Conservation (phyloP, 1,139 yeast genomes). For the Blastobotrys proliferans region DNA sequence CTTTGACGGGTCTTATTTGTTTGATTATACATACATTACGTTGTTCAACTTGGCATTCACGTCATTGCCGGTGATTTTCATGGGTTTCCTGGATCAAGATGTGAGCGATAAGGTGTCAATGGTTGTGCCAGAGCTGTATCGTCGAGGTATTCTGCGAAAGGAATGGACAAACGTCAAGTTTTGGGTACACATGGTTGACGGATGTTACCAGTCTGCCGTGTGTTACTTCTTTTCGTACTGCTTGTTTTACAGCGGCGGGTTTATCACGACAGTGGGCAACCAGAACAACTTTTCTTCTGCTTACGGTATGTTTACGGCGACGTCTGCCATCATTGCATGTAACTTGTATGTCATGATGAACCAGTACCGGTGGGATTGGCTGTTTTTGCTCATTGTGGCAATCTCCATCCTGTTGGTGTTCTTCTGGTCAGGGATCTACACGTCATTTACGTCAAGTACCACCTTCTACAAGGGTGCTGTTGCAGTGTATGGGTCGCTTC, state of each 20-base stretch:
- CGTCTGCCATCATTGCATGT: slow-evolving; percentile 77
- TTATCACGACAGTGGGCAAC: slow-evolving; percentile 60
- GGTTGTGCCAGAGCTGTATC: slow-evolving; percentile 81
- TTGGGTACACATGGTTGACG: slow-evolving; percentile 79
- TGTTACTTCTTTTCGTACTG: slow-evolving; percentile 84
- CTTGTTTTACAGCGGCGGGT: slow-evolving; percentile 52
- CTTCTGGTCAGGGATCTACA: slow-evolving; percentile 93
- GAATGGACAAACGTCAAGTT: slow-evolving; percentile 83
- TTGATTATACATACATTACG: slow-evolving; percentile 88
- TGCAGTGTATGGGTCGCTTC: slow-evolving; percentile 63
- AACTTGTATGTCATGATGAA: slow-evolving; percentile 75
- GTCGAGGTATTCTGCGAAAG: slow-evolving; percentile 72
- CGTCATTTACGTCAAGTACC: slow-evolving; percentile 53
- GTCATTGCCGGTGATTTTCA: slow-evolving; percentile 84
- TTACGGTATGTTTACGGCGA: slow-evolving; percentile 76
- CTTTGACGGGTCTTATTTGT: slow-evolving; percentile 88
- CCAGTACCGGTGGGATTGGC: slow-evolving; percentile 94
- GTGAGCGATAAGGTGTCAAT: slow-evolving; percentile 75
- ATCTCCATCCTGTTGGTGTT: slow-evolving; percentile 67
- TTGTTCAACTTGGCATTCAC: slow-evolving; percentile 93
- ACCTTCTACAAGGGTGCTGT: slow-evolving; percentile 80
- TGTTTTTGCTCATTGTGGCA: slow-evolving; percentile 58
- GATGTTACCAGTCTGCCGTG: slow-evolving; percentile 80
- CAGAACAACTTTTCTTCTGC: slow-evolving; percentile 76
- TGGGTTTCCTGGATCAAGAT: slow-evolving; percentile 93